Evolutionary conservation across 1,284 basidiomycete genomes (phyloP), one percentile per base, ranked within the genome.

Genomic region (Filobasidium uniguttulatum): DNA sequence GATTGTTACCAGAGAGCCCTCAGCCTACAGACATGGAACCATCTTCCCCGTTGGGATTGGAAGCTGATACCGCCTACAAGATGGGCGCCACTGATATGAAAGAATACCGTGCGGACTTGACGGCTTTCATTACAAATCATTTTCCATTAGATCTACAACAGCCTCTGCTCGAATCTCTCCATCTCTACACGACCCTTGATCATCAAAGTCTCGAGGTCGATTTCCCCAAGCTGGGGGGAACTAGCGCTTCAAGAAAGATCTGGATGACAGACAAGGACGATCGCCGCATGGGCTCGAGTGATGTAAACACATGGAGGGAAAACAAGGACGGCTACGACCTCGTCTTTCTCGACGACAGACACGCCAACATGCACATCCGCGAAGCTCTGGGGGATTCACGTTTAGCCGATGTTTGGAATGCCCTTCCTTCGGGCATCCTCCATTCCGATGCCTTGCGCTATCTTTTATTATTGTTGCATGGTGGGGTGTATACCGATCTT

Each of bases 401-500:
- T 19, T 50, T 68, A 10, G 57, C 59, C 25, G 29, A 53, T 8
- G 34, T 68, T 3, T 71, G 67, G 66, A 52, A 61, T 26, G 55
- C 49, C 25, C 54, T 71, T 15, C 66, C 64, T 0, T 55, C 55
- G 9, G 67, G 66, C 17, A 70, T 71, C 29, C 54, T 68, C 22
- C 56, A 57, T 20, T 58, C 65, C 15, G 67, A 69, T 41, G 56
- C 59, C 37, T 50, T 69, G 3, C 60, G 69, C 5, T 71, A 71
- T 46, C 61, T 70, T n/a, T 45, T 69, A 2, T 49, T 70, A 2
- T 51, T 64, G 14, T 46, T 70, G 7, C 52, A 62, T 34, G 69
- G 69, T 29, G 69, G 69, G 1, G 66, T 71, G 46, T 71, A 71
- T 57, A 55, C 60, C 10, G 69, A 71, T 49, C 67, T 64, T 20